Evolutionary conservation across 2,329 filamentous ascomycete genomes (phyloP).

Genomic region (Phoma sp.): DNA sequence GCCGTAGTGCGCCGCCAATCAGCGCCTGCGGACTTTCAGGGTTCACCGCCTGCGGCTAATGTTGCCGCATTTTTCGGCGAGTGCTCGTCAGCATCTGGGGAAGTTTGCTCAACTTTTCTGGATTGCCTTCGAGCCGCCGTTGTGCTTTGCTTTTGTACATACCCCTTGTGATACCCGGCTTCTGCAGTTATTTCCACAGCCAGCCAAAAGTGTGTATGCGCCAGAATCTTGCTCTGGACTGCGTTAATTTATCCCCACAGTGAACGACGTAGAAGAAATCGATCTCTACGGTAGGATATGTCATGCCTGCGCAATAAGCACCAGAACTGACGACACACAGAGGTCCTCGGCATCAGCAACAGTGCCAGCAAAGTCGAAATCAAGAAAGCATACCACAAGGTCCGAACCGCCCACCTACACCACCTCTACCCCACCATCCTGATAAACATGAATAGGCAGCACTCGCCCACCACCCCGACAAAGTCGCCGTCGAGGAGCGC

Average conservation of each 20-base stretch:
- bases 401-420: slow-evolving; percentile 47
- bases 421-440: slow-evolving; percentile 5
- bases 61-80: slow-evolving; percentile 7
- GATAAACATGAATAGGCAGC: slow-evolving; percentile 66
- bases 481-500: slow-evolving; percentile 85
- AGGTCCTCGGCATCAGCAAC: slow-evolving; percentile 77
- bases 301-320: background rate
- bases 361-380: slow-evolving; percentile 78
- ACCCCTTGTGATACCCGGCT: slow-evolving; percentile 1
- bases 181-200: background rate
- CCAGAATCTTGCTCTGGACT: too few relatives aligned
- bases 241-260: background rate
- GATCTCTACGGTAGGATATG: slow-evolving; percentile 62
- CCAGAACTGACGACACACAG: slow-evolving; percentile 53
- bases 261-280: slow-evolving; percentile 53
- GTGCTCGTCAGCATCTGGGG: slow-evolving; percentile 8
- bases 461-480: slow-evolving; percentile 90
- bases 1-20: slow-evolving; percentile 1
- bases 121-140: background rate
- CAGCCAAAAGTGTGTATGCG: background rate
- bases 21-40: slow-evolving; percentile 14
- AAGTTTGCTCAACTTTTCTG: slow-evolving; percentile 14
- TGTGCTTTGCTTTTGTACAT: background rate
- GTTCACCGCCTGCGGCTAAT: slow-evolving; percentile 18
- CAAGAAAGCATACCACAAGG: slow-evolving; percentile 96